Percentiles rank a stretch among this genome's conserved stretches.
phyloP scores from a whole-genome alignment of 2,329 filamentous ascomycete genomes.

The Calonectria naviculata region DNA sequence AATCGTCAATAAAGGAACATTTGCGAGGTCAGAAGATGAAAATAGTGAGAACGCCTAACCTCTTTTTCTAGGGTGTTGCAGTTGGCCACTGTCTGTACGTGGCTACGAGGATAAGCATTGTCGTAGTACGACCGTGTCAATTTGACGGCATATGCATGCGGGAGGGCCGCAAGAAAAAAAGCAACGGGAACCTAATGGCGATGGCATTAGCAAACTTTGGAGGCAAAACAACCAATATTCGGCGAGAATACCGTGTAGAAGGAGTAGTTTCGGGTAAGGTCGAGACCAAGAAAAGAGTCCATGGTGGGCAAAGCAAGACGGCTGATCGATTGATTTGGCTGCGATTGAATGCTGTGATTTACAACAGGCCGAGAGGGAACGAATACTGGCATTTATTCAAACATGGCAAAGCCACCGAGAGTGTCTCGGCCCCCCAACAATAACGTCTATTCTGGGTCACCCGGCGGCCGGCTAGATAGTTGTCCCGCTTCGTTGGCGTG shows the following conservation, averaged over 20 bases:
- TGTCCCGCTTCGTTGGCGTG: neutral
- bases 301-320: slow-evolving; percentile 34
- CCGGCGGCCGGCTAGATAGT: slow-evolving; percentile 20
- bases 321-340: neutral
- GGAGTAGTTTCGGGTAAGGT: slow-evolving; percentile 50
- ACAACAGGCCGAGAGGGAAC: neutral
- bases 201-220: neutral
- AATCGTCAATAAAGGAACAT: neutral
- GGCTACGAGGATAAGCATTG: slow-evolving; percentile 50
- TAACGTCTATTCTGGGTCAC: neutral
- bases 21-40: neutral
- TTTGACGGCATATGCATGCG: slow-evolving; percentile 47
- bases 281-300: slow-evolving; percentile 46
- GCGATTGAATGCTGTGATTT: neutral
- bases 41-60: slow-evolving; percentile 29
- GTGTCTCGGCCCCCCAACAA: neutral
- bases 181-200: slow-evolving; percentile 52
- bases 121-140: slow-evolving; percentile 50
- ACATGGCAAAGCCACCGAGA: neutral
- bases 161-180: slow-evolving; percentile 48
- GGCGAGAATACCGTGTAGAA: slow-evolving; percentile 42
- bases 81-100: slow-evolving; percentile 44
- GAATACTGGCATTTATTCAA: neutral
- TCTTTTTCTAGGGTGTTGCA: slow-evolving; percentile 45
- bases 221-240: neutral